Base-by-base conservation (phyloP, 2,329 filamentous ascomycete genomes). In the Colletotrichum ledebouriae region DNA sequence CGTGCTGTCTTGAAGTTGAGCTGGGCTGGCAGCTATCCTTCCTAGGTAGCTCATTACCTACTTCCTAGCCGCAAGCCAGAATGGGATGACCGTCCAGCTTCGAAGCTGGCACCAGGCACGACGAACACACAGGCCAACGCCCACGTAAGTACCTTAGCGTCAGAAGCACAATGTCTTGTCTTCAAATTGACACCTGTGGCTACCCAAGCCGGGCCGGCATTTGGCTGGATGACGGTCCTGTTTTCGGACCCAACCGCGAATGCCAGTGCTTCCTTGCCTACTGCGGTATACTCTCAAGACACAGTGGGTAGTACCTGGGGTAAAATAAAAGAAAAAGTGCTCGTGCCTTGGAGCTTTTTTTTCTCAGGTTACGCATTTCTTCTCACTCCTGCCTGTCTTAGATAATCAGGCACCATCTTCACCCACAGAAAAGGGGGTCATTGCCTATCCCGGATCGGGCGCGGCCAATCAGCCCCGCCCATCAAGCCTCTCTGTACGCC, bases 391-490 rank as follows among this genome's bases (percentile, higher is more conserved):
- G 34, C 33, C 29, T 66, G 57, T 66, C 58, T 56, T 56, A 49
- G 41, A 66, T 62, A 55, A 49, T 34, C 49, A 39, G 42, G 49
- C 25, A 62, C 49, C 20, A 41, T 41, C 46, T 60, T 50, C 58
- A 52, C 46, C 20, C 58, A 33, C 10, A 22, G 47, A 60, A 60
- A 52, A 50, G 37, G 58, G 58, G 58, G 59, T 61, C 47, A n/a
- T 61, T 17, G 44, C 33, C 29, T 59, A 44, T 37, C 33, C 49
- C 39, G 37, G 47, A 25, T 61, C 57, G 61, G 49, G 42, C 65
- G 61, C 65, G 61, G 65, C 61, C 55, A 59, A 68, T 65, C 49
- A 65, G 25, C 61, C 65, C 55, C 49, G 47, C 61, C 61, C 29
- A 33, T 59, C 65, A 59, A 65, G 55, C 60, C 39, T 53, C 47